Base-by-base conservation (phyloP, 2,329 filamentous ascomycete genomes). In the Boeremia exigua region DNA sequence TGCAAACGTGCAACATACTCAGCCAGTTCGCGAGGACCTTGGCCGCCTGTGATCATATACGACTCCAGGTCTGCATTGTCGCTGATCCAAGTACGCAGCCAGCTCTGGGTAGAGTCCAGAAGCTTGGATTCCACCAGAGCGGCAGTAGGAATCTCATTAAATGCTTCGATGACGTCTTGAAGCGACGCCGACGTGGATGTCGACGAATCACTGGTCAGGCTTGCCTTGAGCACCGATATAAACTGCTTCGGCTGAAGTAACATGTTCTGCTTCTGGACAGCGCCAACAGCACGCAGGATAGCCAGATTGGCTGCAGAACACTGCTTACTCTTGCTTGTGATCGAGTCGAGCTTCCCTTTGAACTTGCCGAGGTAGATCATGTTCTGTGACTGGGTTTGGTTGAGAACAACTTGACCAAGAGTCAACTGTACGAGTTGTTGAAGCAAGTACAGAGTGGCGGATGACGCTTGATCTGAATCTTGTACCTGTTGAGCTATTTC, bases 301-400 rank as follows among this genome's bases (percentile, higher is more conserved):
- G 70, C 65, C 1, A 75, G 54, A 30, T 51, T 60, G 2, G 65
- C 56, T 11, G 65, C 47, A 10, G 62, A 69, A 42, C 66, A 68
- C 42, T 63, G 63, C 6, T 57, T 54, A 5, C 59, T 48, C 17
- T 67, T 68, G 37, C 69, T 67, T 15, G 55, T 48, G 0, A 61
- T 44, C 4, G 57, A 58, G 14, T 59, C 50, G 8, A 74, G 53
- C 43, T 65, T 68, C 7, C 51, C 57, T 8, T 61, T 56, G 47
- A 67, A 72, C 12, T 58, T 62, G n/a, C 66, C 67, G 8, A 75
- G 61, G 39, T 70, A 74, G 3, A 58, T 57, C 37, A 69, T 66
- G 48, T 72, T 75, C 44, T 72, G 71, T 12, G 66, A 36, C 49
- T 76, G 73, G 29, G 62, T 64, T 45, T 74, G 71, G 11, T 75